phyloP scores from a whole-genome alignment of 2,329 filamentous ascomycete genomes.

The Rhytidhysteron rufulum region DNA sequence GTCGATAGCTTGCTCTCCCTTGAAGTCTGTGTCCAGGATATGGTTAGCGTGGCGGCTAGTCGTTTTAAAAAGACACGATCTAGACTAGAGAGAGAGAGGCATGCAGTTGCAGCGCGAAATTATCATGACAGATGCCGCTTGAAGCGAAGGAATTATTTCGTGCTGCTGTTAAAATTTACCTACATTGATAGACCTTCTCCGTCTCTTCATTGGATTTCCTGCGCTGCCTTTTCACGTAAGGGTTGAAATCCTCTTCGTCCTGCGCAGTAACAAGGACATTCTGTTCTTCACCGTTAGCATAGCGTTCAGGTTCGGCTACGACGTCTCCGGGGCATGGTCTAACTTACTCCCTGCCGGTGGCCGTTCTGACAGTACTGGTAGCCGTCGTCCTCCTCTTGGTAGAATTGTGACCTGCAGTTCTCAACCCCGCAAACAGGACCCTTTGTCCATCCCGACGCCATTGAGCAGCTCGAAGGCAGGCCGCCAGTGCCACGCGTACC shows the following conservation, averaged over 20 bases:
- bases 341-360: slow-evolving; percentile 68
- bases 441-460: slow-evolving; percentile 12
- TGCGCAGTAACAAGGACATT: slow-evolving; percentile 26
- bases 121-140: too few relatives aligned
- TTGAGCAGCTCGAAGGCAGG: slow-evolving; percentile 3
- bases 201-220: slow-evolving; percentile 50
- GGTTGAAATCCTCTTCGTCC: slow-evolving; percentile 68
- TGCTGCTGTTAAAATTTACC: slow-evolving; percentile 11
- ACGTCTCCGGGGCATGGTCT: background rate
- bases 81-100: too few relatives aligned
- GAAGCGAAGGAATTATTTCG: too few relatives aligned
- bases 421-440: slow-evolving; percentile 49
- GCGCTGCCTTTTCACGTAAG: slow-evolving; percentile 54
- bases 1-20: slow-evolving; percentile 66
- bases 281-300: too few relatives aligned
- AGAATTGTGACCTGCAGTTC: slow-evolving; percentile 66
- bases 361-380: slow-evolving; percentile 76
- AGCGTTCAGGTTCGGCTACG: background rate
- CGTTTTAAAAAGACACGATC: too few relatives aligned
- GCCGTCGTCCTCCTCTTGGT: slow-evolving; percentile 68
- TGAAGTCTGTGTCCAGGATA: slow-evolving; percentile 57
- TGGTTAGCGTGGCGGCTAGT: too few relatives aligned
- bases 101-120: too few relatives aligned
- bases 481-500: too few relatives aligned
- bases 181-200: slow-evolving; percentile 50